phyloP scores from a whole-genome alignment of 345 rosid species.

The Corymbia maculata region DNA sequence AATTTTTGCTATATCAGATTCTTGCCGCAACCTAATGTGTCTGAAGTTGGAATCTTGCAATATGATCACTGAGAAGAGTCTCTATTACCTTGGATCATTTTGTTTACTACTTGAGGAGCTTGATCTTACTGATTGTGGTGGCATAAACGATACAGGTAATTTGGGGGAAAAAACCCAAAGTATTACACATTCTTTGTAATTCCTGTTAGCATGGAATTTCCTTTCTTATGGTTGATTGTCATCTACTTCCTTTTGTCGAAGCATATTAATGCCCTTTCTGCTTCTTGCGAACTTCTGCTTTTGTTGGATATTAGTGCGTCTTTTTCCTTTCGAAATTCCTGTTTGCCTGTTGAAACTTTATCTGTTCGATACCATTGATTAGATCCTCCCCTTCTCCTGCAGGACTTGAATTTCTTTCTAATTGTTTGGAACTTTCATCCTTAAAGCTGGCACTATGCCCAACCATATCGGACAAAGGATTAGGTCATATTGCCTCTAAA shows the following conservation, averaged over 20 bases:
- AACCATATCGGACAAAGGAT: slow-evolving; percentile 62
- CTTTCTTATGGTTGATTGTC: neutral
- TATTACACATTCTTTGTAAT: neutral
- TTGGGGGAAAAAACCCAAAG: neutral
- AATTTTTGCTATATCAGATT: slow-evolving; percentile 56
- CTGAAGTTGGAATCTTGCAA: slow-evolving; percentile 77
- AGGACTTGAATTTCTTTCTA: slow-evolving; percentile 72
- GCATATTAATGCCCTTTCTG: neutral
- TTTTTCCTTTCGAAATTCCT: neutral
- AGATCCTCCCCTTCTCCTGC: slow-evolving; percentile 1
- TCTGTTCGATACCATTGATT: neutral
- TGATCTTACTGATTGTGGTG: slow-evolving; percentile 81
- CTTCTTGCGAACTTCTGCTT: neutral
- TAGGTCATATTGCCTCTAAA: slow-evolving; percentile 46
- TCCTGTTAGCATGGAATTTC: neutral
- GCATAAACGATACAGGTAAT: slow-evolving; percentile 67
- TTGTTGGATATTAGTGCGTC: neutral
- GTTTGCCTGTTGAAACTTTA: neutral
- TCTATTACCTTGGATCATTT: slow-evolving; percentile 49
- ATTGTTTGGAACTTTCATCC: slow-evolving; percentile 49
- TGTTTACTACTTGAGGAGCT: slow-evolving; percentile 61
- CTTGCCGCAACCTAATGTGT: slow-evolving; percentile 56
- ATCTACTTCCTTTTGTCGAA: neutral
- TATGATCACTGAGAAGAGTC: slow-evolving; percentile 75
- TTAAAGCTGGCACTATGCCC: slow-evolving; percentile 78